Evolutionary conservation across 1,139 yeast genomes (phyloP).

Genomic region (Pichia sp.): DNA sequence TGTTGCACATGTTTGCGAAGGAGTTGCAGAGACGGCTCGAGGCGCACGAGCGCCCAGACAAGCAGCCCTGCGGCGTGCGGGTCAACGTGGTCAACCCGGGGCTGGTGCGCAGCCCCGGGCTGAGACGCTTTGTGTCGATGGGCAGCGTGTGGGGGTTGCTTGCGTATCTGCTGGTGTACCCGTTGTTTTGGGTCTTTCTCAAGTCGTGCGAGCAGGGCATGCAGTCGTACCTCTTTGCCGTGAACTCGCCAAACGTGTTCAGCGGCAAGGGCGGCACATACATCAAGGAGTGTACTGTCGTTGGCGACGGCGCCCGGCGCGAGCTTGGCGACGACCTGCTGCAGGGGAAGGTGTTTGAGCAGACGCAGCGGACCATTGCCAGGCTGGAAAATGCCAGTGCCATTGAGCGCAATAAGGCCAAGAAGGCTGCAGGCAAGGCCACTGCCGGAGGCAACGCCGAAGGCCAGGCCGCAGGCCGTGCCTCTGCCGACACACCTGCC

Average conservation of each 20-base stretch:
- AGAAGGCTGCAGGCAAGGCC: constrained; percentile 31
- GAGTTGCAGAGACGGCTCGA: constrained; percentile 68
- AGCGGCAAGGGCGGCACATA: constrained; percentile 60
- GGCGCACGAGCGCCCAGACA: constrained; percentile 36
- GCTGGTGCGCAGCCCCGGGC: constrained; percentile 78
- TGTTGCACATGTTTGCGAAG: constrained; percentile 66
- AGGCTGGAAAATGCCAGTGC: constrained; percentile 69
- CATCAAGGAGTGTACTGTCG: constrained; percentile 65
- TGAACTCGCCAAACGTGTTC: constrained; percentile 65
- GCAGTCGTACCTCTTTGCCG: constrained; percentile 67
- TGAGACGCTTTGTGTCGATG: constrained; percentile 71
- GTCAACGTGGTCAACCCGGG: constrained; percentile 90
- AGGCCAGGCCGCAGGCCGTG: neutral
- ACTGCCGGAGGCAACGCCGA: constrained; percentile 12
- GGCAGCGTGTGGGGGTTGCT: constrained; percentile 72
- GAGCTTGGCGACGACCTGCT: constrained; percentile 62
- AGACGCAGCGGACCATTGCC: constrained; percentile 54
- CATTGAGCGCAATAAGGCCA: constrained; percentile 46
- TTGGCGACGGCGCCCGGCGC: constrained; percentile 49
- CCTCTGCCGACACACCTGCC: no score
- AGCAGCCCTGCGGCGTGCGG: constrained; percentile 63
- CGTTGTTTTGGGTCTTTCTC: constrained; percentile 75
- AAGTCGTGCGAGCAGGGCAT: constrained; percentile 76
- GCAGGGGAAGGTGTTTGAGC: constrained; percentile 58
- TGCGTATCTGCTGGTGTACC: constrained; percentile 63